A percentile compares a stretch with the other conserved stretches of the same genome.
These are phyloP conservation scores for Lagerstroemia speciosa DNA, from an alignment of 345 rosid species.

Conservation along the genomic window DNA sequence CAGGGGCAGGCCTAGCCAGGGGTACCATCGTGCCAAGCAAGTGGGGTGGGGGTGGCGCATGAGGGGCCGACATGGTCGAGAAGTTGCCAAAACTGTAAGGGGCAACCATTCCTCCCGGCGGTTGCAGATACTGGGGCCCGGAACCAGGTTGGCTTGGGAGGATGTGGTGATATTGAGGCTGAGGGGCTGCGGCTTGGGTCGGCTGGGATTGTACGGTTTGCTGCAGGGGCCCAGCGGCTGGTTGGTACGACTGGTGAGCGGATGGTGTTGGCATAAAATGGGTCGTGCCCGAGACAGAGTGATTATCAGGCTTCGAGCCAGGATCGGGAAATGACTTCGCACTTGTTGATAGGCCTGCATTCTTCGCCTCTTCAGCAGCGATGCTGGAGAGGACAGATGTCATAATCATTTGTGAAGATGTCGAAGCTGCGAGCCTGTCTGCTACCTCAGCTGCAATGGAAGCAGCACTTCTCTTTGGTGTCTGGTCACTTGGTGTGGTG, in stretches of 20 bases:
- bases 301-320: conserved; percentile 30
- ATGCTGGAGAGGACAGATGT: conserved; percentile 80
- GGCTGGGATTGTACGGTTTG: conserved; percentile 30
- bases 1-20: conserved; percentile 26
- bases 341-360: conserved; percentile 31
- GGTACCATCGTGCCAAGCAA: conserved; percentile 47
- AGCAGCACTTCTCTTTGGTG: conserved; percentile 66
- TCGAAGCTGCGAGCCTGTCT: conserved; percentile 78
- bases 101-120: conserved; percentile 36
- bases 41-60: conserved; percentile 30
- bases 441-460: conserved; percentile 96
- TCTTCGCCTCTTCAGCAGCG: conserved; percentile 89
- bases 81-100: conserved; percentile 53
- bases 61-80: conserved; percentile 53
- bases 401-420: conserved; percentile 90
- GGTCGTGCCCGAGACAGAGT: background rate
- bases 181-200: conserved; percentile 32
- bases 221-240: conserved; percentile 25
- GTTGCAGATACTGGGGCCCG: conserved; percentile 53
- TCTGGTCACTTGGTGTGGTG: conserved; percentile 32
- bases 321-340: conserved; percentile 28
- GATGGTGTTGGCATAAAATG: conserved; percentile 32
- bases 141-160: conserved; percentile 35
- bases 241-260: conserved; percentile 32
- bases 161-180: conserved; percentile 54